phyloP scores from a whole-genome alignment of 441 rosid genomes.

The Brassica balearica region DNA sequence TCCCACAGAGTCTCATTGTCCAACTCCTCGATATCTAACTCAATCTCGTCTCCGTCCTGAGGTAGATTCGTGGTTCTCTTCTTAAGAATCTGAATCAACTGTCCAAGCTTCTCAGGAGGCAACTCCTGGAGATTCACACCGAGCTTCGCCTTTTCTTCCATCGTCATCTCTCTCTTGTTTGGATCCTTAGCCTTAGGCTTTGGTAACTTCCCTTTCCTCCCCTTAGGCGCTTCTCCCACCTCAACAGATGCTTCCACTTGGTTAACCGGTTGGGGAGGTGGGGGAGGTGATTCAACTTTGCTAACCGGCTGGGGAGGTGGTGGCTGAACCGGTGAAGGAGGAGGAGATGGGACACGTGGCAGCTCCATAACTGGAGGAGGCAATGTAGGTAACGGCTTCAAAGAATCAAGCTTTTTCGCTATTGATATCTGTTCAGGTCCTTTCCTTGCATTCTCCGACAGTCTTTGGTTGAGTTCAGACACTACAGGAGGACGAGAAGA shows the following conservation, averaged over 20 bases:
- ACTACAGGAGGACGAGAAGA: conserved; percentile 51
- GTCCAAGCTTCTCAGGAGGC: conserved; percentile 96
- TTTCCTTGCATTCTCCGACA: conserved; percentile 40
- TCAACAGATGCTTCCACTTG: conserved; percentile 17
- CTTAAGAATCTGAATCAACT: conserved; percentile 78
- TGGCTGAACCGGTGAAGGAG: conserved; percentile 47
- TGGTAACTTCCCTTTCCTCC: conserved; percentile 63
- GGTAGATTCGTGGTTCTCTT: conserved; percentile 80
- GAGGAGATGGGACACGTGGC: conserved; percentile 51
- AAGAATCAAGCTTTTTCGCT: conserved; percentile 36
- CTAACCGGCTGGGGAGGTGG: conserved; percentile 19
- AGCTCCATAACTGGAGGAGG: conserved; percentile 55
- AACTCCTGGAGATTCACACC: conserved; percentile 86
- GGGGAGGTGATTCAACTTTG: background rate
- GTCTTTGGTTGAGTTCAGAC: conserved; percentile 41
- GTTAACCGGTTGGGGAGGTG: conserved; percentile 21
- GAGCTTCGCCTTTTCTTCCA: conserved; percentile 86
- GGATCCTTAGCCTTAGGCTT: conserved; percentile 98
- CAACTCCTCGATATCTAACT: conserved; percentile 89
- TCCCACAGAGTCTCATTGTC: conserved; percentile 96
- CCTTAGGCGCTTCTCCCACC: conserved; percentile 31
- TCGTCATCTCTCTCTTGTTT: conserved; percentile 67
- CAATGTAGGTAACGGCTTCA: conserved; percentile 53
- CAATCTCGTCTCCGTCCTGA: conserved; percentile 98
- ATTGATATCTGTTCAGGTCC: conserved; percentile 48